Conservation (phyloP, 2,329 filamentous ascomycete species). For the Penicillium paneum region DNA sequence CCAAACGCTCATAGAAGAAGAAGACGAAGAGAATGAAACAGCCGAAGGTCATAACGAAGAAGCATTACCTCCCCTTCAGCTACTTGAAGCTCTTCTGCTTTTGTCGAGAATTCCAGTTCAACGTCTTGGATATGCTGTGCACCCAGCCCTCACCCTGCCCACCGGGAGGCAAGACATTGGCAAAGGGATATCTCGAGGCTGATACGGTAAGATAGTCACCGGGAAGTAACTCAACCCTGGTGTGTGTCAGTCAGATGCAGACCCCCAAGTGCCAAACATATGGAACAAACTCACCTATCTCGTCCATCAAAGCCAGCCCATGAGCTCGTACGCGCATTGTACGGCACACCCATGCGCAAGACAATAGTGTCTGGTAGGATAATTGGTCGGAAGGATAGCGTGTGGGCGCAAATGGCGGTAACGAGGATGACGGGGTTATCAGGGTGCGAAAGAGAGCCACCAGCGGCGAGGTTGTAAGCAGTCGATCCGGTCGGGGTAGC, state of each 20-base stretch:
- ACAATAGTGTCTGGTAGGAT: constrained; percentile 96
- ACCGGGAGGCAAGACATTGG: constrained; percentile 46
- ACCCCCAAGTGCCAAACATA: neutral
- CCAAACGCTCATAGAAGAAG: neutral
- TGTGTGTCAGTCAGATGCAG: constrained; percentile 12
- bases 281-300: constrained; percentile 57
- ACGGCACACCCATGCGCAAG: constrained; percentile 87
- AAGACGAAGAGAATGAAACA: neutral
- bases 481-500: constrained; percentile 93
- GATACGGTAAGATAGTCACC: constrained; percentile 54
- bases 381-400: constrained; percentile 91
- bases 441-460: constrained; percentile 91
- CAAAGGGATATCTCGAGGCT: constrained; percentile 52
- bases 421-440: constrained; percentile 96
- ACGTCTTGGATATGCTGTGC: constrained; percentile 49
- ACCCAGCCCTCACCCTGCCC: constrained; percentile 50
- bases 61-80: neutral
- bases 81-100: constrained; percentile 43
- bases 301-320: constrained; percentile 99
- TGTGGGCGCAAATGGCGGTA: constrained; percentile 92
- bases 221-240: constrained; percentile 47
- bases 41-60: neutral
- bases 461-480: constrained; percentile 91
- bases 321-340: constrained; percentile 79
- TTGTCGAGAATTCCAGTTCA: constrained; percentile 52